These are phyloP conservation scores for Rosa chinensis DNA, from an alignment of 306 rosid genomes.

Conservation along the genomic window DNA sequence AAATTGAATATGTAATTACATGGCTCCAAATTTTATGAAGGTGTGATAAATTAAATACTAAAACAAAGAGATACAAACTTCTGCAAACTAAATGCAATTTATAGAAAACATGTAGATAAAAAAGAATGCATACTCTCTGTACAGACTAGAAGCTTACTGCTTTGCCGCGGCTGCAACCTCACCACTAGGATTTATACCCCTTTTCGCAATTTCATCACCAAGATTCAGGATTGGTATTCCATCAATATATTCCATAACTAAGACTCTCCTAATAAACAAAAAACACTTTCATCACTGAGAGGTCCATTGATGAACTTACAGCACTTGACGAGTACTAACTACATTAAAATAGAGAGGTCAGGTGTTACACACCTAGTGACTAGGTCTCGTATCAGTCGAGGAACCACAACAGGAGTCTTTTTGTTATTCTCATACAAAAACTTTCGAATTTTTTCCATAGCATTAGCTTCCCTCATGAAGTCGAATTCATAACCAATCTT, in stretches of 20 bases:
- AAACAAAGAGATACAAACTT: constrained; percentile 1
- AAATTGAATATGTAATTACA: neutral
- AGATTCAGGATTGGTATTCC: constrained; percentile 91
- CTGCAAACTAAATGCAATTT: neutral
- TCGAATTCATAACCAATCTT: constrained; percentile 97
- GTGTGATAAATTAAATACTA: constrained; percentile 6
- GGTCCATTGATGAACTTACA: constrained; percentile 21
- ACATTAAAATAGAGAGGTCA: constrained; percentile 9
- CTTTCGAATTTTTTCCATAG: constrained; percentile 69
- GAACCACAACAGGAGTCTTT: constrained; percentile 80
- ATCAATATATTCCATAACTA: constrained; percentile 89
- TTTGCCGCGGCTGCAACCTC: constrained; percentile 77
- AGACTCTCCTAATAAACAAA: constrained; percentile 62
- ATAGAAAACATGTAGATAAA: constrained; percentile 5
- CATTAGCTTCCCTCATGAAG: constrained; percentile 82
- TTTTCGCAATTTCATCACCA: constrained; percentile 88
- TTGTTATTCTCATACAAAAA: constrained; percentile 69
- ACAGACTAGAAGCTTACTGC: constrained; percentile 62
- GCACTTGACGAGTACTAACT: constrained; percentile 25
- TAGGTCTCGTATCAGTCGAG: constrained; percentile 56
- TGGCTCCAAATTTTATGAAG: constrained; percentile 12
- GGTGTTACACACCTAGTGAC: constrained; percentile 67
- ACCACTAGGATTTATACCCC: constrained; percentile 81
- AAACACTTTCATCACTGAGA: constrained; percentile 28
- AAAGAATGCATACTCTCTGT: constrained; percentile 8